Base-by-base conservation (phyloP, 2,329 filamentous ascomycete genomes). In the Colletotrichum melonis region DNA sequence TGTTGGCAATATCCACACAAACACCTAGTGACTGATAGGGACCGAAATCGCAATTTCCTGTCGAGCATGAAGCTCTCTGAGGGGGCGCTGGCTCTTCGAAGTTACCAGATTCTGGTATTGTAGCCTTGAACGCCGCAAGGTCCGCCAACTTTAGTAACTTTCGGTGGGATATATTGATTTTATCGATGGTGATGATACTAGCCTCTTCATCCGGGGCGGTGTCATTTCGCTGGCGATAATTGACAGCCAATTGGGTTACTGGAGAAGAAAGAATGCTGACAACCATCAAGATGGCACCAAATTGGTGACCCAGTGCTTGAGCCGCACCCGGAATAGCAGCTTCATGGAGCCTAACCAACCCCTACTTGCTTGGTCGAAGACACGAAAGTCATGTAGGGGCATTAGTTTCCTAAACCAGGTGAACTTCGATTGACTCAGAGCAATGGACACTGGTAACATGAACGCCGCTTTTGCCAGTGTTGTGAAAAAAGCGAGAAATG, bases 361-460 rank as follows among this genome's bases (percentile, higher is more conserved):
- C 4, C 73, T 46, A 32, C 74, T 76, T 4, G 69, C 73, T 26
- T 72, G 54, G 57, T 76, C 74, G 2, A 76, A 32, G 5, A 72
- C 14, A 2, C 67, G 19, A 19, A 76, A 71, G 60, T 76, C 73
- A 11, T 60, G 24, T 11, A 76, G 24, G 4, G 74, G 60, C 8
- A 57, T 16, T 24, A 57, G 52, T 2, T 49, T 30, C 11, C 24
- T 16, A 24, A 75, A 72, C 74, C 74, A 75, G 1, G 46, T 71
- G 71, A 71, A 76, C 55, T 74, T 64, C 14, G 49, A 24, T 35
- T 75, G 74, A 58, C 74, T 69, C 22, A 76, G 72, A 35, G 68
- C 60, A 24, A 62, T 38, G 4, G 60, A 55, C 8, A 75, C 58
- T 0, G 72, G 66, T 14, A 69, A 11, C 64, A 76, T 69, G 35